Evolutionary conservation across 164 flowering plant genomes (phyloP).

Genomic region (Dillenia suffruticosa): DNA sequence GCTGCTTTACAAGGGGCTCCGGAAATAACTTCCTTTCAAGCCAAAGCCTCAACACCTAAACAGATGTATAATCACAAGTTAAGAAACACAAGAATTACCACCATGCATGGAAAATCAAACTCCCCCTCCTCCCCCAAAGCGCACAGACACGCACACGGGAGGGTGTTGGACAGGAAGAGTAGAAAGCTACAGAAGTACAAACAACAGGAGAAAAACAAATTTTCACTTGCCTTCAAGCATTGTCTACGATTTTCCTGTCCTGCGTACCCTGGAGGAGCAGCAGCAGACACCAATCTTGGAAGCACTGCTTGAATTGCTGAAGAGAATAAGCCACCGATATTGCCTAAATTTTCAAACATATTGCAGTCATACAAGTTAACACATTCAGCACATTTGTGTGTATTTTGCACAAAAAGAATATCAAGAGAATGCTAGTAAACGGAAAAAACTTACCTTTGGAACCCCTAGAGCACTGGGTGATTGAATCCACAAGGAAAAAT

Average conservation of each 20-base stretch:
- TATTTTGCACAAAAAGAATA: neutral
- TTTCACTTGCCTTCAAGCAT: slow-evolving; percentile 72
- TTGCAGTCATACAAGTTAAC: neutral
- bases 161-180: neutral
- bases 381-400: neutral
- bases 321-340: slow-evolving; percentile 55
- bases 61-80: neutral
- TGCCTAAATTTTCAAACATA: slow-evolving; percentile 44
- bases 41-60: slow-evolving; percentile 93
- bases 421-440: neutral
- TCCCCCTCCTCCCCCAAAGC: no score
- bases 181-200: neutral
- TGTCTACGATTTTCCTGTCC: slow-evolving; percentile 87
- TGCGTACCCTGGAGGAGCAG: slow-evolving; percentile 84
- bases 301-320: slow-evolving; percentile 68
- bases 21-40: slow-evolving; percentile 77
- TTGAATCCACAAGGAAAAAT: slow-evolving; percentile 96
- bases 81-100: no score
- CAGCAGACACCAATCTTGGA: slow-evolving; percentile 80
- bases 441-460: slow-evolving; percentile 58
- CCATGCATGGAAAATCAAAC: no score
- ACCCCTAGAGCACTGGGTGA: slow-evolving; percentile 75
- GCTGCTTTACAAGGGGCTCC: slow-evolving; percentile 67
- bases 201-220: slow-evolving; percentile 6
- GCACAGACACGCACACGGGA: no score